phyloP scores from a whole-genome alignment of 495 filamentous ascomycete genomes.

The Xylaria longipes region DNA sequence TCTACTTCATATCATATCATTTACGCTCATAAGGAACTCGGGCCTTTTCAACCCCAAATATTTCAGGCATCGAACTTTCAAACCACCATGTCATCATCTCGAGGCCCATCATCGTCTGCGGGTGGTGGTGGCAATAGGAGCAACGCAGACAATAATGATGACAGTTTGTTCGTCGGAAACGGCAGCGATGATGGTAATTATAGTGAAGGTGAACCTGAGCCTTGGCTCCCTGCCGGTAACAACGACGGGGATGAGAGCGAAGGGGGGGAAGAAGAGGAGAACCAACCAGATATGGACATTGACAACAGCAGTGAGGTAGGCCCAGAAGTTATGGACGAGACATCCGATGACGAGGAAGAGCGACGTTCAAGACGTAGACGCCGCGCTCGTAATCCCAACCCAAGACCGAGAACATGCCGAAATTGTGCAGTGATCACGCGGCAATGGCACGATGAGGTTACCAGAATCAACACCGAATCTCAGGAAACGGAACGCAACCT shows the following conservation, averaged over 20 bases:
- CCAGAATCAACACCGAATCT: background rate
- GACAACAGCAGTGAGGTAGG: background rate
- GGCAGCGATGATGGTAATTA: background rate
- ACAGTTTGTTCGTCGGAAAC: background rate
- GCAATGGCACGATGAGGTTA: background rate
- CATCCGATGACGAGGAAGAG: background rate
- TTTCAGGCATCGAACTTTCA: background rate
- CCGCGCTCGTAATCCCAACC: background rate
- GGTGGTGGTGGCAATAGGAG: background rate
- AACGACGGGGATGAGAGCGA: background rate
- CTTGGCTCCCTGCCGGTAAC: background rate
- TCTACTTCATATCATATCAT: background rate
- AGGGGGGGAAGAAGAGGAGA: background rate
- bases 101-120: background rate
- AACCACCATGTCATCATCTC: constrained; percentile 10
- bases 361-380: background rate
- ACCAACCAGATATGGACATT: background rate
- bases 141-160: background rate
- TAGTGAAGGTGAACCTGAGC: background rate
- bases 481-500: background rate
- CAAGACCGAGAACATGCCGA: background rate
- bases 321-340: background rate
- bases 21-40: background rate
- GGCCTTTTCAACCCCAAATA: background rate
- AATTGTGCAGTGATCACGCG: background rate